Base-by-base conservation (phyloP, 345 rosid genomes). In the Salix udensis region DNA sequence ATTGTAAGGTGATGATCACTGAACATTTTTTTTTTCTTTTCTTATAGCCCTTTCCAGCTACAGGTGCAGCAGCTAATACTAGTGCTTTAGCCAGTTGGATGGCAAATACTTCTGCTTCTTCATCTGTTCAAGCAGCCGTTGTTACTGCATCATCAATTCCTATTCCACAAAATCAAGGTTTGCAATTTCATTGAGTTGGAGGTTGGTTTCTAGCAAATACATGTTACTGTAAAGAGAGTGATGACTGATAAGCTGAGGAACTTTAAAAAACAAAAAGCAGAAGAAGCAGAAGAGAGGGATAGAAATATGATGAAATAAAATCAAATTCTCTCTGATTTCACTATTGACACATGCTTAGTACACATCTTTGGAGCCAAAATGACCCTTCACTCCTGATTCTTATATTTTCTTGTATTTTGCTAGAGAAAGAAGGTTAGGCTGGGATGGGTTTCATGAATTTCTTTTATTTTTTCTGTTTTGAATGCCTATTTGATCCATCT, bases 121-220 rank as follows among this genome's bases (percentile, higher is more conserved):
- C 97, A 52, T 84, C 97, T 19, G 91, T 90, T 70, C 98, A 92
- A 89, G 92, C 97, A 44, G 90, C 97, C 78, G 92, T 91, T 82
- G 91, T 90, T 74, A 88, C 91, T 73, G 91, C 97, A 76, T 91
- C 91, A 1, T 85, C 91, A n/a, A 87, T 90, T 50, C 96, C 96
- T 39, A 84, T 84, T 77, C 84, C 94, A 14, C 97, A 86, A 78
- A 90, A 85, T 86, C 96, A 91, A 91, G 94, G 97, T 94, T 74
- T 68, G 86, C 71, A 68, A 37, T 72, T 34, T 39, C 66, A 55
- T 44, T 74, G 36, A 67, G 71, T 6, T 67, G 30, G 42, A 46
- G 23, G 16, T 73, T 26, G 76, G 19, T 55, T 14, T 65, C 70
- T 23, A 68, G 40, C 24, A 26, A 13, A 68, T 60, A 44, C 23